A percentile compares a stretch with the other conserved stretches of the same genome.
Evolutionary conservation across 371 early-diverging fungal genomes (phyloP).

Genomic region (Actinomortierella ambigua): DNA sequence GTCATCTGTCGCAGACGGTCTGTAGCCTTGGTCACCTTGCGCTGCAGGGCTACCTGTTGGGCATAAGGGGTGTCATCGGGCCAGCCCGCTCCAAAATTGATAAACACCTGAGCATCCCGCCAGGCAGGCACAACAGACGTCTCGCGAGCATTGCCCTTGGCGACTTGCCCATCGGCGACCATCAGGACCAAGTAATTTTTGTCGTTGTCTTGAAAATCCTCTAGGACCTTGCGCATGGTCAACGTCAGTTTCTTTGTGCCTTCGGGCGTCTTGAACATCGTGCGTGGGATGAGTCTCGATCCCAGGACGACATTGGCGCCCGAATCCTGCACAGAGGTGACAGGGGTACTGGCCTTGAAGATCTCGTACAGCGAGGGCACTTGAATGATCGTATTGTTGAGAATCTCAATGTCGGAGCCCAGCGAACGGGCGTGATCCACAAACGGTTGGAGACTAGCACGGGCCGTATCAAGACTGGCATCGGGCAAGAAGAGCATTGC

Average conservation of each 20-base stretch:
- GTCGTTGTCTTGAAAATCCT: too few relatives aligned
- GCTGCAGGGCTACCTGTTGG: not conserved
- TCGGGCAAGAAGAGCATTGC: not conserved
- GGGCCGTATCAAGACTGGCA: not conserved
- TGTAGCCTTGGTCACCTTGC: not conserved
- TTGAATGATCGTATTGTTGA: not conserved
- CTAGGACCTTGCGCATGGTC: too few relatives aligned
- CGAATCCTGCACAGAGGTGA: not conserved
- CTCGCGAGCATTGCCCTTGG: too few relatives aligned
- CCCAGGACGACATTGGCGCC: not conserved
- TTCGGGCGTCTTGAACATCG: too few relatives aligned
- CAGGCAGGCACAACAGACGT: constrained; percentile 24
- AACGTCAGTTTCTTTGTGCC: too few relatives aligned
- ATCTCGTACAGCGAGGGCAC: not conserved
- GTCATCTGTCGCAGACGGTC: constrained; percentile 9
- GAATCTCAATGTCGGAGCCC: not conserved
- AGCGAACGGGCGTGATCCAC: not conserved
- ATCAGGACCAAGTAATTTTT: too few relatives aligned
- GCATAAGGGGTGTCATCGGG: constrained; percentile 10
- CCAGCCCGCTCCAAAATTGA: constrained; percentile 23
- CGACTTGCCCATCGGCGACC: too few relatives aligned
- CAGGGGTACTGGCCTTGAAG: not conserved
- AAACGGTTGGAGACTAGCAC: not conserved
- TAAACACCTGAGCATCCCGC: constrained; percentile 27
- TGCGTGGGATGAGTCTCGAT: not conserved